Conservation (phyloP, 176 grass and related monocot species). For the Saccharum spontaneum region DNA sequence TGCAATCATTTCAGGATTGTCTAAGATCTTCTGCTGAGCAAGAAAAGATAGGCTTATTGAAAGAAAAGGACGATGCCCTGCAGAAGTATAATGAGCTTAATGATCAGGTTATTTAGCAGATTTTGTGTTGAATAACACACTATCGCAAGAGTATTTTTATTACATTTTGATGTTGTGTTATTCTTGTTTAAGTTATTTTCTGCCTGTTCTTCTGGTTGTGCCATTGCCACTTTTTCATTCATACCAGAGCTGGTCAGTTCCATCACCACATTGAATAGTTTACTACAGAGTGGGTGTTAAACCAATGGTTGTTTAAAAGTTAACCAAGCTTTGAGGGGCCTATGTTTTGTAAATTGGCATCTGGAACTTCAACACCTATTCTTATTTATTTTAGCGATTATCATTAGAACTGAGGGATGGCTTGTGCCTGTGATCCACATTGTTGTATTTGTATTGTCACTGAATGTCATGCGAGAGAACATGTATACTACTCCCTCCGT, state of each 20-base stretch:
- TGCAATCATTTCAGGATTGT: constrained; percentile 47
- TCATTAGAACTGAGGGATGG: too few relatives aligned
- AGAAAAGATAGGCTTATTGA: constrained; percentile 71
- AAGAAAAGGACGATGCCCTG: constrained; percentile 64
- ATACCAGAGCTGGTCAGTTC: not conserved
- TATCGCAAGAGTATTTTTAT: not conserved
- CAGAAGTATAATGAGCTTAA: constrained; percentile 87
- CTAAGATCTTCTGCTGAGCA: constrained; percentile 67
- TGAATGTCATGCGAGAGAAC: too few relatives aligned
- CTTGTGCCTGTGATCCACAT: too few relatives aligned
- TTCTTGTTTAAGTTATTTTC: not conserved
- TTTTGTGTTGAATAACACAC: not conserved
- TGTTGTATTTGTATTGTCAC: too few relatives aligned
- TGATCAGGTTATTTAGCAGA: constrained; percentile 66
- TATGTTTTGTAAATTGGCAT: too few relatives aligned
- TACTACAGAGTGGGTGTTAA: not conserved
- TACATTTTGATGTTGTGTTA: constrained; percentile 9
- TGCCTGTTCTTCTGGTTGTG: not conserved
- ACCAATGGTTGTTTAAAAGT: too few relatives aligned
- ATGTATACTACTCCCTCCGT: not conserved
- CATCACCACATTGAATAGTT: not conserved
- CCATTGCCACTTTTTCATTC: not conserved
- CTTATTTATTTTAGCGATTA: too few relatives aligned
- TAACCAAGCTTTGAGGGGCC: too few relatives aligned
- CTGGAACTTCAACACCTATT: too few relatives aligned